Evolutionary conservation across 1,139 yeast genomes (phyloP).

Genomic region (Geotrichum australiense): DNA sequence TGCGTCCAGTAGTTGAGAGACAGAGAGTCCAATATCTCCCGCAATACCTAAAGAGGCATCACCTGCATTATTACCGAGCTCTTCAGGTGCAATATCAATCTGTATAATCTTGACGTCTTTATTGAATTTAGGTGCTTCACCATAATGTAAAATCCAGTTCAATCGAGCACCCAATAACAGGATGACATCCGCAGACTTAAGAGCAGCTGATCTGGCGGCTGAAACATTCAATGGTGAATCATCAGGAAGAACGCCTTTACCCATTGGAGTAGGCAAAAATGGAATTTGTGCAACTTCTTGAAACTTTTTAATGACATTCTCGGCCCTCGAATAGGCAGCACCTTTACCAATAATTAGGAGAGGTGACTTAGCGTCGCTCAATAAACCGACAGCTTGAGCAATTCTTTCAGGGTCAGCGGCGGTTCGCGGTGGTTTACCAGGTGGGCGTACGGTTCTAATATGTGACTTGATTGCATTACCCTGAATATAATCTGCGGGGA

Average conservation of each 20-base stretch:
- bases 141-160: constrained; percentile 64
- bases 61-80: constrained; percentile 43
- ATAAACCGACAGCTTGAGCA: constrained; percentile 32
- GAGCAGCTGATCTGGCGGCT: constrained; percentile 52
- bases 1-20: constrained; percentile 33
- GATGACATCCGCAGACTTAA: constrained; percentile 49
- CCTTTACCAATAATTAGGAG: constrained; percentile 60
- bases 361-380: constrained; percentile 40
- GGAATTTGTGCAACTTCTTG: constrained; percentile 41
- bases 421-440: constrained; percentile 35
- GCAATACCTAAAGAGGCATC: constrained; percentile 38
- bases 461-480: constrained; percentile 18
- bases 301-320: constrained; percentile 36
- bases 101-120: constrained; percentile 44
- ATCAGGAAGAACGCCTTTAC: constrained; percentile 60
- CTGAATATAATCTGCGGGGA: constrained; percentile 56
- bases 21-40: constrained; percentile 46
- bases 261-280: constrained; percentile 67
- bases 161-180: constrained; percentile 54
- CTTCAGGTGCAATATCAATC: constrained; percentile 48
- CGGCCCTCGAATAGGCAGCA: constrained; percentile 43
- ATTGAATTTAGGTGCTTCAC: constrained; percentile 47
- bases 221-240: constrained; percentile 42
- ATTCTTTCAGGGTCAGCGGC: constrained; percentile 40
- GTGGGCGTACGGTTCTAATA: constrained; percentile 20